Base-by-base conservation (phyloP, 2,329 filamentous ascomycete genomes). In the Sporothrix euskadiensis region DNA sequence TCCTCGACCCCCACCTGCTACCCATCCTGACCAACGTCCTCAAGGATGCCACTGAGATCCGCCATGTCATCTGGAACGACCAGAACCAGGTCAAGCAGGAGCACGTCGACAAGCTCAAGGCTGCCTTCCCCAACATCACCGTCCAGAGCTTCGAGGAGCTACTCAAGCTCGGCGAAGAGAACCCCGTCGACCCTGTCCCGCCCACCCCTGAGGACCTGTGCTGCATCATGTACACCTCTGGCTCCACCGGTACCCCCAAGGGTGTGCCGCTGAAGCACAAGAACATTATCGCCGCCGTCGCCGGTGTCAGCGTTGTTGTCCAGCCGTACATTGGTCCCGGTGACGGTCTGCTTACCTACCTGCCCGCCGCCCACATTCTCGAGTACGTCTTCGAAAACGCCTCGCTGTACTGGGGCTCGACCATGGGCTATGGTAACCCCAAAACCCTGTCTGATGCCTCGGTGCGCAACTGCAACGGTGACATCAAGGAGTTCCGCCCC, bases 351-450 rank as follows among this genome's bases (percentile, higher is more conserved):
- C 86, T 97, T 71, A 92, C 94, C 54, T 97, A 97, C 81, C 89
- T 97, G 2, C 94, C 94, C 5, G 88, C 94, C 72, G 93, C 94
- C 1, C 94, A 97, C 80, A 97, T 97, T 79, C 88, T 97, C 78
- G 94, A 97, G 81, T 95, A 94, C 79, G 92, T 97, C 77, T 96
- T 97, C 79, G 94, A 97, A 83, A 95, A 94, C 79, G 88, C 92
- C 12, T 90, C 89, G 74, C 83, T 97, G 75, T 94, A 89, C 84
- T 97, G 93, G 93, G 94, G 94, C 78, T 89, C 92, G 73, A 93
- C 90, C 72, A 94, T 97, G 91, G 94, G 94, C 59, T 97, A 97
- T 81, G 94, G 94, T 76, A 94, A 93, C 81, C 92, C 93, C 54
- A 91, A 92, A 81, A 97, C 94, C 2, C 86, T 97, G 74, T 95